Conservation (phyloP, 2,329 filamentous ascomycete genomes). For the Fusarium begoniae region DNA sequence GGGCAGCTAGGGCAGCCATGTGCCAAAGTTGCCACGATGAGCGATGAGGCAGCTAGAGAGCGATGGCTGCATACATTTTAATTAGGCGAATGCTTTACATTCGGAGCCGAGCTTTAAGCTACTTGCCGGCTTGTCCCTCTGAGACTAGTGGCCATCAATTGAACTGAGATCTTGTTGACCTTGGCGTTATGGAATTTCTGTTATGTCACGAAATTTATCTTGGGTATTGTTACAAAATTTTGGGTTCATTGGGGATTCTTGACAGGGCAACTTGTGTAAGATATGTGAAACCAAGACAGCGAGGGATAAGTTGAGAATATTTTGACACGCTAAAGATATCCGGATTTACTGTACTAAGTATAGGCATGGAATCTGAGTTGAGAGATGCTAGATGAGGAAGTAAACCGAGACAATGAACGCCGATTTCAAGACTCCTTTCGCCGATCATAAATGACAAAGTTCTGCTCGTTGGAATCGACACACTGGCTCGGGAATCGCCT, state of each 20-base stretch:
- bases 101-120: neutral
- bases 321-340: constrained; percentile 11
- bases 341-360: constrained; percentile 10
- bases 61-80: neutral
- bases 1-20: constrained; percentile 4
- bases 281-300: constrained; percentile 2
- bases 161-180: neutral
- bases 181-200: neutral
- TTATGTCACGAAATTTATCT: neutral
- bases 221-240: neutral
- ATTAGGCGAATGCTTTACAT: neutral
- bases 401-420: constrained; percentile 18
- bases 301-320: neutral
- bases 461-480: constrained; percentile 12
- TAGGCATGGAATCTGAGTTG: neutral
- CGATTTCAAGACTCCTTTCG: constrained; percentile 11
- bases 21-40: constrained; percentile 10
- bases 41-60: neutral
- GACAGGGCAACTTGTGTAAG: neutral
- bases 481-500: constrained; percentile 1
- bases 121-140: neutral
- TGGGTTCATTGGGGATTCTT: neutral
- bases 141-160: neutral
- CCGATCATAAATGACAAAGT: constrained; percentile 17
- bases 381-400: constrained; percentile 5